These are phyloP conservation scores for Neonectria faginata DNA, from an alignment of 2,329 filamentous ascomycete genomes.

Conservation along the genomic window DNA sequence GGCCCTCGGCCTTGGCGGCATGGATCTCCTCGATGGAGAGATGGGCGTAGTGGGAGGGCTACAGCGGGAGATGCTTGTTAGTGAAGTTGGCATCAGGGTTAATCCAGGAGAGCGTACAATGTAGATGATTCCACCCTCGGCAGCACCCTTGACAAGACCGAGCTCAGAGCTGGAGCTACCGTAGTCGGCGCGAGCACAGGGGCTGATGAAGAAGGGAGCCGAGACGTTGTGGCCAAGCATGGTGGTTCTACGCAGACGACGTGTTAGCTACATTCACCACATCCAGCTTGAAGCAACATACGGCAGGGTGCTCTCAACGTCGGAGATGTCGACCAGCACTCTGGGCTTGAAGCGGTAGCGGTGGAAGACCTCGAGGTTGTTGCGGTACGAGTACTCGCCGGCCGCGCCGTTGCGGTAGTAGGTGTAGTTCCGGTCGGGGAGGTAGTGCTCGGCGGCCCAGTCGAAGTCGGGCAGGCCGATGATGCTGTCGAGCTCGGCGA, in stretches of 20 bases:
- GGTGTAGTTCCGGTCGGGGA: constrained; percentile 62
- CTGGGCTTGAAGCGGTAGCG: constrained; percentile 62
- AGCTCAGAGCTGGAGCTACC: constrained; percentile 60
- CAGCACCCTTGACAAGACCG: constrained; percentile 63
- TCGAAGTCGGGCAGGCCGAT: constrained; percentile 66
- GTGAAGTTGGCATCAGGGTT: neutral
- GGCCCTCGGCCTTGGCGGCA: constrained; percentile 50
- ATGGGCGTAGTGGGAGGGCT: constrained; percentile 51
- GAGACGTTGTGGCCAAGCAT: constrained; percentile 66
- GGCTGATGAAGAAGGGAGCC: constrained; percentile 66
- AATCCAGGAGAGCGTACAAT: constrained; percentile 47
- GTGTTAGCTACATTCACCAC: constrained; percentile 13
- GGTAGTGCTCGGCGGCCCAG: constrained; percentile 61
- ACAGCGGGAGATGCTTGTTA: neutral
- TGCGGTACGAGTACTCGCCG: constrained; percentile 67
- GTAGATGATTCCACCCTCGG: constrained; percentile 62
- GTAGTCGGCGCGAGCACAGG: constrained; percentile 59
- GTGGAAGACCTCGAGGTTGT: constrained; percentile 66
- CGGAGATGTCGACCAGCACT: constrained; percentile 62
- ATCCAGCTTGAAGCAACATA: constrained; percentile 27
- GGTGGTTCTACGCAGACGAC: constrained; percentile 52
- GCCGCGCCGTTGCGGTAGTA: constrained; percentile 68
- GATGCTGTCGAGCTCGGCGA: constrained; percentile 59
- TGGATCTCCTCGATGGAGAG: constrained; percentile 54
- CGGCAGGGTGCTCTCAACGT: constrained; percentile 54